Conservation (phyloP, 2,329 filamentous ascomycete species). For the Metarhizium guizhouense region DNA sequence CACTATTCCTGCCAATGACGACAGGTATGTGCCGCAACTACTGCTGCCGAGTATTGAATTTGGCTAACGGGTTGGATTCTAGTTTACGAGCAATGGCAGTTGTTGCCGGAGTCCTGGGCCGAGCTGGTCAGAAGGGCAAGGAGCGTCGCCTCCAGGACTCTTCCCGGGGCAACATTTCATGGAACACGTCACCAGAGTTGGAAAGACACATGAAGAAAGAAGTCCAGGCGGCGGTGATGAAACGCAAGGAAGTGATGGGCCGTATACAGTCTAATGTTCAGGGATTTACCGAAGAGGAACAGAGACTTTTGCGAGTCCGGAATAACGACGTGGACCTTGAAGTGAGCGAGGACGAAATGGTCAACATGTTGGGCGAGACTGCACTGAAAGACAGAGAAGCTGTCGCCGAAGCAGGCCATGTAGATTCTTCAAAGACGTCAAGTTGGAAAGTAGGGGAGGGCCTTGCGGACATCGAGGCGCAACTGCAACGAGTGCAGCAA, state of each 20-base stretch:
- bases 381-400: constrained; percentile 3
- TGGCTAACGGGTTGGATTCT: constrained; percentile 14
- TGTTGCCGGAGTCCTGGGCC: constrained; percentile 76
- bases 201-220: constrained; percentile 27
- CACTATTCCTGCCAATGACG: constrained; percentile 92
- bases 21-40: constrained; percentile 51
- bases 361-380: constrained; percentile 20
- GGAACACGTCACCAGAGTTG: constrained; percentile 41
- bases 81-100: constrained; percentile 76
- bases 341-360: constrained; percentile 27
- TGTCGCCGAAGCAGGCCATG: constrained; percentile 1
- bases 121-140: constrained; percentile 74
- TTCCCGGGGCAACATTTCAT: constrained; percentile 52
- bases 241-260: constrained; percentile 28
- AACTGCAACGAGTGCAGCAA: constrained; percentile 9
- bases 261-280: constrained; percentile 24
- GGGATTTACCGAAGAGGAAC: constrained; percentile 29
- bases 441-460: not conserved
- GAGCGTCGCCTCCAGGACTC: constrained; percentile 56
- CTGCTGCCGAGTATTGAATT: not conserved
- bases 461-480: constrained; percentile 11
- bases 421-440: not conserved
- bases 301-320: constrained; percentile 21
- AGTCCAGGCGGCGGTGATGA: constrained; percentile 18
- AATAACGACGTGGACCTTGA: constrained; percentile 17